These are phyloP conservation scores for Musa itinerans DNA, from an alignment of 176 grass and related monocot species.

Conservation along the genomic window DNA sequence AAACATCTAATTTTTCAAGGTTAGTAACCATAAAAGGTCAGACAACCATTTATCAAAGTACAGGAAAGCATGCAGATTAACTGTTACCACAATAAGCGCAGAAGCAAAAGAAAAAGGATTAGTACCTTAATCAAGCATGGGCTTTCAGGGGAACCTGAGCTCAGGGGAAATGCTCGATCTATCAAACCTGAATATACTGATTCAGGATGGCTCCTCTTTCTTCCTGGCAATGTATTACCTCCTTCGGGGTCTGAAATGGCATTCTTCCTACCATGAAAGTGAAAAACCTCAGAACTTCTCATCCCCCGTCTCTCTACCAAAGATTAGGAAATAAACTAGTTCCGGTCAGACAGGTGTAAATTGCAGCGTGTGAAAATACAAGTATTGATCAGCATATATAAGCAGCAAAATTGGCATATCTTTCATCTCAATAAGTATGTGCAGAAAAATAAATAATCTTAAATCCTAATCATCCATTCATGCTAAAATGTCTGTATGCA, in stretches of 20 bases:
- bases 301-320: constrained; percentile 22
- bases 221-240: constrained; percentile 14
- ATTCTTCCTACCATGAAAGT: constrained; percentile 29
- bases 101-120: background rate
- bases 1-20: constrained; percentile 7
- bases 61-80: background rate
- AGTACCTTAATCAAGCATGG: background rate
- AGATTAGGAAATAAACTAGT: constrained; percentile 2
- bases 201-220: constrained; percentile 16
- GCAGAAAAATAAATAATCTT: background rate
- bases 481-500: no score
- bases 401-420: background rate
- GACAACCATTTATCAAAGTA: background rate
- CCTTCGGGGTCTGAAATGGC: background rate
- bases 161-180: constrained; percentile 1
- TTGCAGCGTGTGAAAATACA: background rate
- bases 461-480: background rate
- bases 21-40: background rate
- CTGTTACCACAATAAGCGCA: background rate
- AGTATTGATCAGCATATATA: background rate
- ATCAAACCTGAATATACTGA: constrained; percentile 5
- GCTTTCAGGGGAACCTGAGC: constrained; percentile 14
- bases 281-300: constrained; percentile 25
- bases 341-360: background rate
- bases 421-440: background rate